Conservation (phyloP, 805 yeast species). For the Metschnikowia lochheadii region DNA sequence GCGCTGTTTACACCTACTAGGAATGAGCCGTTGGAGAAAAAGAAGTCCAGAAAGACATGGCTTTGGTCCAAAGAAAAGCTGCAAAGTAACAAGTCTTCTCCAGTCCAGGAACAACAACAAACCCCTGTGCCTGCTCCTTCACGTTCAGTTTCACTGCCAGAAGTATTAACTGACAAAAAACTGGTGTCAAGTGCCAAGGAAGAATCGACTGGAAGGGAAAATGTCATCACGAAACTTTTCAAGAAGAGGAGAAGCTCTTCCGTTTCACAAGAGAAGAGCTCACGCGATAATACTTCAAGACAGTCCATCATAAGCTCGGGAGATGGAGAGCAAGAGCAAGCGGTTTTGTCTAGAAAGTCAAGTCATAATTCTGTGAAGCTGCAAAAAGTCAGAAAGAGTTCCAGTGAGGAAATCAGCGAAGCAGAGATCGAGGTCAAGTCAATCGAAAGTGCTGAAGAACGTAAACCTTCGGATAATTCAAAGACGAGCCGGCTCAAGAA, state of each 20-base stretch:
- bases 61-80: slow-evolving; percentile 33
- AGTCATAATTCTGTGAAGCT: neutral
- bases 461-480: slow-evolving; percentile 8
- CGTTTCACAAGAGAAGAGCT: slow-evolving; percentile 8
- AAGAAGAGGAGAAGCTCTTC: slow-evolving; percentile 28
- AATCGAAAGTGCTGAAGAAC: slow-evolving; percentile 2
- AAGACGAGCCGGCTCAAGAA: slow-evolving; percentile 14
- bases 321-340: neutral
- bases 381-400: slow-evolving; percentile 1
- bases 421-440: neutral
- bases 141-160: slow-evolving; percentile 40
- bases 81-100: neutral
- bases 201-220: slow-evolving; percentile 30
- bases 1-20: neutral
- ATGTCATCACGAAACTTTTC: slow-evolving; percentile 39
- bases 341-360: neutral
- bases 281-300: neutral
- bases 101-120: neutral
- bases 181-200: slow-evolving; percentile 3
- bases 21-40: slow-evolving; percentile 13
- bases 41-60: slow-evolving; percentile 37
- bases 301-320: neutral
- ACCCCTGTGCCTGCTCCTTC: slow-evolving; percentile 12
- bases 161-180: slow-evolving; percentile 16
- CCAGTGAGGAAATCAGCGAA: neutral